Conservation (phyloP, 176 grass and related monocot genomes). For the Zoysia japonica region DNA sequence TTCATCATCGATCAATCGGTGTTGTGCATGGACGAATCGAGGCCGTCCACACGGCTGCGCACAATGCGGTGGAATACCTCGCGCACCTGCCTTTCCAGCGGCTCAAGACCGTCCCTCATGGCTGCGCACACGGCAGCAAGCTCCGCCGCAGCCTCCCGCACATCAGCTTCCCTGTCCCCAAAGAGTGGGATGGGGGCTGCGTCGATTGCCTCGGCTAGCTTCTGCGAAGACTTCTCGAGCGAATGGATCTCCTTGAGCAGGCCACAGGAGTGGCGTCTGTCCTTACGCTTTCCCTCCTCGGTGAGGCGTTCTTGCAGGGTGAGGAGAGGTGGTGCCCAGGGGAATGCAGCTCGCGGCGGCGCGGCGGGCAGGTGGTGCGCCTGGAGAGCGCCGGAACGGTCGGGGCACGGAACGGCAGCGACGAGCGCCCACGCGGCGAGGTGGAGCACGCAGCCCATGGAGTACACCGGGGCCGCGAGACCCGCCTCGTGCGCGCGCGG, state of each 20-base stretch:
- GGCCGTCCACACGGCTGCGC: conserved; percentile 83
- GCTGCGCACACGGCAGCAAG: conserved; percentile 56
- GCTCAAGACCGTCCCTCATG: conserved; percentile 78
- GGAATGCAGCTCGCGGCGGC: conserved; percentile 59
- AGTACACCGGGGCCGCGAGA: conserved; percentile 69
- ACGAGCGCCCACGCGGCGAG: conserved; percentile 78
- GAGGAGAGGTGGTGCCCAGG: conserved; percentile 72
- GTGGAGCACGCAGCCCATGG: conserved; percentile 83
- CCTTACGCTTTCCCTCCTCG: conserved; percentile 92
- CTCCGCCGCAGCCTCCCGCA: conserved; percentile 61
- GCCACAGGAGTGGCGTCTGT: conserved; percentile 58
- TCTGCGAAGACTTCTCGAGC: conserved; percentile 65
- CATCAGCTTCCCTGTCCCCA: conserved; percentile 64
- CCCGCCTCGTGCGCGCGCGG: conserved; percentile 83
- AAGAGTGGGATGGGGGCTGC: conserved; percentile 52
- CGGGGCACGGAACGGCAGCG: conserved; percentile 83
- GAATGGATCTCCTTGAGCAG: conserved; percentile 83
- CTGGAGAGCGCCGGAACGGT: conserved; percentile 68
- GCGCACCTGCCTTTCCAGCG: conserved; percentile 74
- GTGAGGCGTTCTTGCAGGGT: conserved; percentile 76
- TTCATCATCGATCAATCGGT: conserved; percentile 52
- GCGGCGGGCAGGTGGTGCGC: conserved; percentile 52
- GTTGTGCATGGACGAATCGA: conserved; percentile 73
- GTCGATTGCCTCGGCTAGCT: conserved; percentile 67
- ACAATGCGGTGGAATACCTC: conserved; percentile 95